Evolutionary conservation across 75 land plant genomes (phyloP).

Genomic region (Sequoiadendron giganteum): DNA sequence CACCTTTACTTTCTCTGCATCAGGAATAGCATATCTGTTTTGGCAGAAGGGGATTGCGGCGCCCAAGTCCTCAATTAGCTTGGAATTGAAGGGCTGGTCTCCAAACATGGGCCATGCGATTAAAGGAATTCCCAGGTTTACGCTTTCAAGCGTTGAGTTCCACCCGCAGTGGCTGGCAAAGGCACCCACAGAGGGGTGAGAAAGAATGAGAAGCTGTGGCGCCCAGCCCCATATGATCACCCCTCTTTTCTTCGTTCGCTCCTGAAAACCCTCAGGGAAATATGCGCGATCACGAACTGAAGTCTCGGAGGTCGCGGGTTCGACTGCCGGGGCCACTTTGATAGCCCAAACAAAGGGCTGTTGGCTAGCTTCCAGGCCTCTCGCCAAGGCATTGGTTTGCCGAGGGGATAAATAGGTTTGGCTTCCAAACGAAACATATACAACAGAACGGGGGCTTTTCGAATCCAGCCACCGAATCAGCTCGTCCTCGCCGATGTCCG

Average conservation of each 20-base stretch:
- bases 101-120: background rate
- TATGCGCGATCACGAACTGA: background rate
- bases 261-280: background rate
- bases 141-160: slow-evolving; percentile 6
- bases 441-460: too few relatives aligned
- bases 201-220: slow-evolving; percentile 6
- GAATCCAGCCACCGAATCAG: too few relatives aligned
- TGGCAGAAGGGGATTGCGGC: background rate
- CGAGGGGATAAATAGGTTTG: background rate
- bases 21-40: background rate
- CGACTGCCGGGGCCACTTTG: background rate
- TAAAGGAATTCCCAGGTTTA: background rate
- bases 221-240: background rate
- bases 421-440: too few relatives aligned
- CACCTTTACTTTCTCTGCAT: background rate
- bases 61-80: background rate
- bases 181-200: slow-evolving; percentile 12
- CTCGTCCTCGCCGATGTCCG: background rate
- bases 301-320: background rate
- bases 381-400: background rate
- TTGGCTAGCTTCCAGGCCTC: background rate
- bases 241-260: background rate
- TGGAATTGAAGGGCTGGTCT: background rate
- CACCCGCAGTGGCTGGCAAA: slow-evolving; percentile 13
- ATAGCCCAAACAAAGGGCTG: background rate